Evolutionary conservation across 2,329 filamentous ascomycete species (phyloP).

Genomic region (Hypoxylon sp.): DNA sequence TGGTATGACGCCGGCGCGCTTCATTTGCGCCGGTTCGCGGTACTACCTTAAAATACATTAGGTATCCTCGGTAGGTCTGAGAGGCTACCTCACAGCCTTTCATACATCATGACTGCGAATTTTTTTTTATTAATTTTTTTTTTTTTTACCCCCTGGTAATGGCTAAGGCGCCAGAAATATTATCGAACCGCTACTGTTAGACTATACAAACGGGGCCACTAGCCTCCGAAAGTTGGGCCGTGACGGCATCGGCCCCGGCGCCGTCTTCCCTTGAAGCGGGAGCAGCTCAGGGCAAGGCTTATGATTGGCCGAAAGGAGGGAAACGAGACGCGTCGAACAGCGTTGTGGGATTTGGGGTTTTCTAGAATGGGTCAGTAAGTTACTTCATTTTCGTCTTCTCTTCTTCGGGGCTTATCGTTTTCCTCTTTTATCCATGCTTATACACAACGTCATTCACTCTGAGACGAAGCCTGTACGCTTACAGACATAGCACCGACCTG

Average conservation of each 20-base stretch:
- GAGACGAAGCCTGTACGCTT: too few species aligned
- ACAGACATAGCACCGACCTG: too few species aligned
- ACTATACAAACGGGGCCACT: not conserved
- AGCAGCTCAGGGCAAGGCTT: not conserved
- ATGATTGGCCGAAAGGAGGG: conserved; percentile 10
- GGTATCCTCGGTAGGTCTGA: too few species aligned
- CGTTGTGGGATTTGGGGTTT: not conserved
- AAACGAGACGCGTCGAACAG: conserved; percentile 10
- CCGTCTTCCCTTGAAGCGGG: conserved; percentile 11
- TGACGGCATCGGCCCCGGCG: conserved; percentile 19
- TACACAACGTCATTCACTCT: too few species aligned
- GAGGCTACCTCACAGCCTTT: too few species aligned
- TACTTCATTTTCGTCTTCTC: too few species aligned
- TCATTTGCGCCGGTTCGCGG: not conserved
- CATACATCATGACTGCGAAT: too few species aligned
- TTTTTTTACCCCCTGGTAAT: not conserved
- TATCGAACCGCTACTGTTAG: not conserved
- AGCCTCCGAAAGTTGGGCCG: conserved; percentile 21
- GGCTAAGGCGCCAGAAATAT: not conserved
- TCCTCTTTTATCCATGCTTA: too few species aligned
- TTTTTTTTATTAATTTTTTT: too few species aligned
- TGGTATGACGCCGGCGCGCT: not conserved
- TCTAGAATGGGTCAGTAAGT: not conserved
- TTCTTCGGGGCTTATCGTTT: too few species aligned
- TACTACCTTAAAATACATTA: too few species aligned